Evolutionary conservation across 805 yeast species (phyloP), one percentile per base, ranked within the genome.

Genomic region (Blastobotrys mokoenaii): DNA sequence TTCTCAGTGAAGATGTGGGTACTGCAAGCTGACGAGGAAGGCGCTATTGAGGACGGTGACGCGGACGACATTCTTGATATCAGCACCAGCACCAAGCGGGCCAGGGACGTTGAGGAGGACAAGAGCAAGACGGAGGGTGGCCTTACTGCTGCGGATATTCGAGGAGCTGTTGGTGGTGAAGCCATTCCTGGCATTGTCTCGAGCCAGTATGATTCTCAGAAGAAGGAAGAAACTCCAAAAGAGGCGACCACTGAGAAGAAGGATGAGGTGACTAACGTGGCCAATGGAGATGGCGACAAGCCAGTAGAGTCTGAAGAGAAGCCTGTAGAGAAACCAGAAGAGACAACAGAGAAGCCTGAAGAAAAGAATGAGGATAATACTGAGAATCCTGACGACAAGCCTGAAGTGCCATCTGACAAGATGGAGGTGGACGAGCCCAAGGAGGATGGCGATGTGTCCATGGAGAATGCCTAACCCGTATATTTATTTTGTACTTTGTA

Each of bases 131-230:
- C 50, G 3, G 60, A 55, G 32, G 68, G 64, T 6, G 56, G 61
- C 6, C 58, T 73, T 16, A 65, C 71, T 3, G 72, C 68, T 34
- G 71, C 66, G 25, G 79, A 73, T 46, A 73, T 74, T 36, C 66
- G 79, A 55, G 80, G 77, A 10, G 80, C 80, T 4, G 79, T 73
- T 4, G 76, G 75, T 7, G 71, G 66, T 16, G 74, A 67, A 41
- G 62, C 74, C 1, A 69, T 71, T 50, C 72, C 75, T 2, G 76
- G 77, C 3, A 62, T 73, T n/a, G 39, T 29, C 41, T 32, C 39
- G 43, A 12, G 8, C 40, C 38, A 32, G 7, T 11, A 17, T 15
- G 34, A 18, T 22, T 6, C 40, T 16, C 37, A 30, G 27, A 43
- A 33, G 11, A 39, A 20, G 29, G 38, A 15, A 14, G 46, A 43